Percentiles rank a stretch among this genome's conserved stretches.
Conservation (phyloP, 2,329 filamentous ascomycete species). For the Byssoonygena ceratinophila region DNA sequence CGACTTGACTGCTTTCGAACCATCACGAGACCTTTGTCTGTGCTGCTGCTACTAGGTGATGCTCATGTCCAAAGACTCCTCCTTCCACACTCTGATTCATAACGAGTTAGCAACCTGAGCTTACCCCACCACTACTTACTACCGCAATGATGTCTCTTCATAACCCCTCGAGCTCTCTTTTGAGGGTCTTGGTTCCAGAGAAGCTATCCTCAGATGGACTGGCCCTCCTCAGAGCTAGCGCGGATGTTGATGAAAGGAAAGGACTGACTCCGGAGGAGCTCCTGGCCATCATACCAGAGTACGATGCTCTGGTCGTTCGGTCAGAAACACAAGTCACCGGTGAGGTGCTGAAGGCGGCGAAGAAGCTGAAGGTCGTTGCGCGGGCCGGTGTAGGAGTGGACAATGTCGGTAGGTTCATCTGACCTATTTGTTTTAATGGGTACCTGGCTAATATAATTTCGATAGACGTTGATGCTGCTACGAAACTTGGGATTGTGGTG, state of each 20-base stretch:
- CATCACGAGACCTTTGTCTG: background rate
- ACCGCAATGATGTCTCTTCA: slow-evolving; percentile 18
- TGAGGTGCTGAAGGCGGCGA: slow-evolving; percentile 53
- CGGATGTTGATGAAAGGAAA: slow-evolving; percentile 59
- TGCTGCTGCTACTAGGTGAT: background rate
- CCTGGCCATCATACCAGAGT: slow-evolving; percentile 54
- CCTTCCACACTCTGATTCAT: background rate
- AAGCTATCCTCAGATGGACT: slow-evolving; percentile 72
- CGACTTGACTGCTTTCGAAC: background rate
- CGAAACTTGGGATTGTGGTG: slow-evolving; percentile 62
- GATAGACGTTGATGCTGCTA: slow-evolving; percentile 58
- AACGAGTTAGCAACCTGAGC: background rate
- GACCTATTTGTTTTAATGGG: background rate
- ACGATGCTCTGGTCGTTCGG: slow-evolving; percentile 67
- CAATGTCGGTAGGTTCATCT: slow-evolving; percentile 49
- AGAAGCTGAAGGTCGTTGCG: slow-evolving; percentile 64
- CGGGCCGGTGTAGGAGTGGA: slow-evolving; percentile 73
- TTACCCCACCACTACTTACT: background rate
- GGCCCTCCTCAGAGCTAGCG: slow-evolving; percentile 53
- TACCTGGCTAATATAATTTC: background rate
- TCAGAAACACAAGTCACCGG: slow-evolving; percentile 74
- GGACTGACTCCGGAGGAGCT: slow-evolving; percentile 55
- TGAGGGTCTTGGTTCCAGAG: slow-evolving; percentile 62
- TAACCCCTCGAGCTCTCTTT: slow-evolving; percentile 22
- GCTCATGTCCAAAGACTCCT: too few relatives aligned